These are phyloP conservation scores for Pseudopyrenochaeta lycopersici DNA, from an alignment of 2,329 filamentous ascomycete species.

Conservation along the genomic window DNA sequence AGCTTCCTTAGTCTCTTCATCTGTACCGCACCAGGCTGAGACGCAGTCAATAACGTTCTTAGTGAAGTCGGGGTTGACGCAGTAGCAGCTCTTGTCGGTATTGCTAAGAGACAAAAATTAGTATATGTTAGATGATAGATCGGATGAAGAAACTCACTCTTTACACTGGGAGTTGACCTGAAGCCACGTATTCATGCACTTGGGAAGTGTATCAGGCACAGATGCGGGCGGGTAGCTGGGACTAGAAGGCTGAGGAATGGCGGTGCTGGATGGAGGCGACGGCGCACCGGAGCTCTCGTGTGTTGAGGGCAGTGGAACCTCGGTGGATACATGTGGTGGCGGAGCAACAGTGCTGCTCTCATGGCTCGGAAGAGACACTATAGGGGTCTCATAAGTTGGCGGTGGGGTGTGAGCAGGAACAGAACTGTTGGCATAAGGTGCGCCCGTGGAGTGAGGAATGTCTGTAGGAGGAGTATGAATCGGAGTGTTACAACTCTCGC, in stretches of 20 bases:
- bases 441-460: constrained; percentile 7
- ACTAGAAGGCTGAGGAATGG: constrained; percentile 25
- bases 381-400: constrained; percentile 7
- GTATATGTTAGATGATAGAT: too few species aligned
- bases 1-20: constrained; percentile 72
- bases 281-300: constrained; percentile 9
- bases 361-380: constrained; percentile 9
- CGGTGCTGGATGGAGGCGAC: constrained; percentile 11
- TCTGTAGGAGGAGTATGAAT: constrained; percentile 4
- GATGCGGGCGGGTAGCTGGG: constrained; percentile 34
- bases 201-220: constrained; percentile 77
- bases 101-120: constrained; percentile 58
- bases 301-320: constrained; percentile 11
- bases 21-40: constrained; percentile 73
- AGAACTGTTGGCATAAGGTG: constrained; percentile 29
- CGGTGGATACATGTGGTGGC: constrained; percentile 9
- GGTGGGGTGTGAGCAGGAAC: constrained; percentile 18
- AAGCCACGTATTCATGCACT: constrained; percentile 92
- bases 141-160: constrained; percentile 49
- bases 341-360: constrained; percentile 15
- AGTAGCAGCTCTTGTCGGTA: constrained; percentile 86
- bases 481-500: not conserved
- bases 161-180: constrained; percentile 73
- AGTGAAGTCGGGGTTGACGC: constrained; percentile 79
- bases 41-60: constrained; percentile 83